Evolutionary conservation across 1,139 yeast genomes (phyloP).

Genomic region (Geotrichum histeridarum): DNA sequence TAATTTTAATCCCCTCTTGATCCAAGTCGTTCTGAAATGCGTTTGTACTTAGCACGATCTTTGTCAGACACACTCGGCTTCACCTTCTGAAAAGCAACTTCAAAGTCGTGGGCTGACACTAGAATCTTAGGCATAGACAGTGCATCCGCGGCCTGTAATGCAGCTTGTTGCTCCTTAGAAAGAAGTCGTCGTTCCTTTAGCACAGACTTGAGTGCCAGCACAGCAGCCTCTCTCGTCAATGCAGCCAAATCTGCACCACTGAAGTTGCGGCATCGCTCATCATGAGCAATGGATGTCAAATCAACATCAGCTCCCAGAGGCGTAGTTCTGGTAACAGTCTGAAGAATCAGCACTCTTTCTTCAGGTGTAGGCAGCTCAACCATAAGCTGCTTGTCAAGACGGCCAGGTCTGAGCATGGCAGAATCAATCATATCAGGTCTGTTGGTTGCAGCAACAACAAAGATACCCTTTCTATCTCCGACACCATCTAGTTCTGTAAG

Average conservation of each 20-base stretch:
- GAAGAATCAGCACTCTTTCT: conserved; percentile 76
- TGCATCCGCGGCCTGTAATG: conserved; percentile 33
- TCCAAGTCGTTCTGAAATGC: conserved; percentile 24
- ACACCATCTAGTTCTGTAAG: conserved; percentile 93
- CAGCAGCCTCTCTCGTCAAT: conserved; percentile 88
- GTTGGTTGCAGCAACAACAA: conserved; percentile 94
- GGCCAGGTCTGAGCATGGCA: conserved; percentile 96
- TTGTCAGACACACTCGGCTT: conserved; percentile 88
- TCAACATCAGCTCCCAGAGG: conserved; percentile 68
- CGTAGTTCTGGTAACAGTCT: conserved; percentile 68
- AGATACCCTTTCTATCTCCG: conserved; percentile 86
- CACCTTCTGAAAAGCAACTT: conserved; percentile 62
- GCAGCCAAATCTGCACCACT: conserved; percentile 96
- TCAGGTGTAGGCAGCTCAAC: conserved; percentile 78
- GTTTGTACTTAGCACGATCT: conserved; percentile 74
- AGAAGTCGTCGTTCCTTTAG: conserved; percentile 25
- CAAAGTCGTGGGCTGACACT: conserved; percentile 65
- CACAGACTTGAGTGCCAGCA: conserved; percentile 65
- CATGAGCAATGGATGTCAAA: conserved; percentile 57
- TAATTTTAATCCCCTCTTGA: conserved; percentile 26
- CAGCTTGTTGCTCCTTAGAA: conserved; percentile 22
- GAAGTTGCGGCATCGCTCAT: conserved; percentile 77
- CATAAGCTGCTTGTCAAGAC: conserved; percentile 86
- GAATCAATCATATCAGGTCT: conserved; percentile 98
- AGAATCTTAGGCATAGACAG: conserved; percentile 35